Base-by-base conservation (phyloP, 345 rosid species). In the Salix exigua region DNA sequence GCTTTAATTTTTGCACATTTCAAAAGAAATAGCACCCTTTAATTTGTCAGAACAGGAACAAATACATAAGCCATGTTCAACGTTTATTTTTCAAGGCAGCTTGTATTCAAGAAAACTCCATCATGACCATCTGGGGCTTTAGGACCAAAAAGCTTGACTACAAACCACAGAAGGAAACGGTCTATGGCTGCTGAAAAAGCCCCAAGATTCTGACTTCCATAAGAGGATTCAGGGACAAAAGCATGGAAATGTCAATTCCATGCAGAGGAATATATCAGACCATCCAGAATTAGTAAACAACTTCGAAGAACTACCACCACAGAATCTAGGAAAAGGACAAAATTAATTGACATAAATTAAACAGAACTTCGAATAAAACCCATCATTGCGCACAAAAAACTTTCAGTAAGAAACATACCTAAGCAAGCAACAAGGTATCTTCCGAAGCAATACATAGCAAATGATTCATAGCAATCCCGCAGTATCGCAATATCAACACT, bases 371-470 rank as follows among this genome's bases (percentile, higher is more conserved):
- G 33, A 21, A 46, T 18, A 40, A 61, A 53, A 53, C 26, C 28
- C 71, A 23, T 21, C 65, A 14, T 58, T 23, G 63, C 28, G 9
- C 37, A 37, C 50, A 75, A 30, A 21, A 71, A 42, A 25, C 28
- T 58, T 79, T 25, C 72, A 0, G 72, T 70, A 74, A 78, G 76
- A 33, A 73, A 79, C 87, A 68, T 91, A 96, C 99, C 99, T 79
- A 96, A 73, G 94, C 99, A 96, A 25, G 97, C 99, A 76, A 94
- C 87, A 69, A 96, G 97, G 85, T 96, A 94, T 88, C 99, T 90
- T 84, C 98, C 99, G 79, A 96, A 96, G 89, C 99, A 96, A 89
- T 96, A 96, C 98, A 96, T 93, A 75, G 99, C 99, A 82, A 96
- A 96, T 72, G 99, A 92, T 80, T 96, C 99, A 73, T 96, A 96